Conservation (phyloP, 1,284 basidiomycete species). For the Schizophyllum commune region DNA sequence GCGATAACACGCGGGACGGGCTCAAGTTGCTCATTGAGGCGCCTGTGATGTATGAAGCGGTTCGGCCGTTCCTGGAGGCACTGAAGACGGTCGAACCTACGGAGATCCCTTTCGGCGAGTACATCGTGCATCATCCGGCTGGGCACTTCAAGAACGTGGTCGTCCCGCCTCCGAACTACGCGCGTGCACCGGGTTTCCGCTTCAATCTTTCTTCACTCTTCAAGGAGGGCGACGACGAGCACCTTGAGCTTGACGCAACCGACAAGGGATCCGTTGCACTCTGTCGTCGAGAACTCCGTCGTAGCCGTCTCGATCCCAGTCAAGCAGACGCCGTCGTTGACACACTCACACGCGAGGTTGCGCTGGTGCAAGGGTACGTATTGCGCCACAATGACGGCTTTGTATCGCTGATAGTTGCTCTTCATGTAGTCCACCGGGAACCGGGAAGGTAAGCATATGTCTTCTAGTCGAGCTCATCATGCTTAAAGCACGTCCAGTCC, state of each 20-base stretch:
- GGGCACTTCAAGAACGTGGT: slow-evolving; percentile 21
- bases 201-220: slow-evolving; percentile 42
- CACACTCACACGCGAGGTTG: slow-evolving; percentile 48
- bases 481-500: slow-evolving; percentile 30
- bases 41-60: slow-evolving; percentile 51
- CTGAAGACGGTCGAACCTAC: slow-evolving; percentile 39
- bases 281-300: slow-evolving; percentile 34
- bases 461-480: not conserved
- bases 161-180: slow-evolving; percentile 43
- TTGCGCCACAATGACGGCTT: not conserved
- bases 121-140: slow-evolving; percentile 35
- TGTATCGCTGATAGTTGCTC: slow-evolving; percentile 1
- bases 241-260: slow-evolving; percentile 23
- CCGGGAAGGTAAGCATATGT: slow-evolving; percentile 51
- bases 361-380: slow-evolving; percentile 63
- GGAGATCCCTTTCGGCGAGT: slow-evolving; percentile 42
- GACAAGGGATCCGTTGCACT: slow-evolving; percentile 29
- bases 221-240: slow-evolving; percentile 20
- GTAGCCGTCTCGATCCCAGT: slow-evolving; percentile 53
- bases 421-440: slow-evolving; percentile 56
- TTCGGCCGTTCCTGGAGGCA: slow-evolving; percentile 54
- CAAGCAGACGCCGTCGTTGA: slow-evolving; percentile 64
- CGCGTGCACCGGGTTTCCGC: slow-evolving; percentile 37
- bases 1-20: slow-evolving; percentile 4
- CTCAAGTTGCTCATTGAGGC: slow-evolving; percentile 42